phyloP scores from a whole-genome alignment of 2,329 filamentous ascomycete genomes.

The Penicillium vulpinum region DNA sequence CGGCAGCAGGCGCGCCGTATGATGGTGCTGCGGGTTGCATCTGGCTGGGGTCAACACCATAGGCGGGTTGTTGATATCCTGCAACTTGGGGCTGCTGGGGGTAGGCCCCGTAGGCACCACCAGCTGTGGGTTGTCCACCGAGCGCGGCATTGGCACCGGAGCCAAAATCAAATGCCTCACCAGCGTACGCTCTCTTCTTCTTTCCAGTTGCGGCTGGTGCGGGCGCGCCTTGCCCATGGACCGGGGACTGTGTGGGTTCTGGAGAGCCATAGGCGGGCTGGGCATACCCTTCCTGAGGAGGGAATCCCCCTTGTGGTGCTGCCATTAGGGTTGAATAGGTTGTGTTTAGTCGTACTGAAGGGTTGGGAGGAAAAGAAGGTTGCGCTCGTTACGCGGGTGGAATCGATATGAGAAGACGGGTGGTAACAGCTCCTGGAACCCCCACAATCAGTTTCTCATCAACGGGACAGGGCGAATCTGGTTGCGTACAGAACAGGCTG shows the following conservation, averaged over 20 bases:
- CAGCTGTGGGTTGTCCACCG: constrained; percentile 51
- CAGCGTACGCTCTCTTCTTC: constrained; percentile 94
- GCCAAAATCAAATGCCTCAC: constrained; percentile 90
- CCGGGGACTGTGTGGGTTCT: constrained; percentile 38
- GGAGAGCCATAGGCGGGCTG: constrained; percentile 44
- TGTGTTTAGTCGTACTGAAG: constrained; percentile 2
- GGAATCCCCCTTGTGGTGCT: constrained; percentile 54
- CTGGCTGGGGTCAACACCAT: constrained; percentile 47
- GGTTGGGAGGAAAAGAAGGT: constrained; percentile 2
- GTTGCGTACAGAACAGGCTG: constrained; percentile 1
- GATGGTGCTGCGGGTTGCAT: constrained; percentile 64
- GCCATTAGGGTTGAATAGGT: constrained; percentile 44
- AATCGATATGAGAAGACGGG: constrained; percentile 18
- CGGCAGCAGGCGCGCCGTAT: constrained; percentile 59
- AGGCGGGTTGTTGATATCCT: constrained; percentile 45
- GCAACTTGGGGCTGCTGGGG: constrained; percentile 53
- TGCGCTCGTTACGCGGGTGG: constrained; percentile 11
- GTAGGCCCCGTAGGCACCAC: constrained; percentile 64
- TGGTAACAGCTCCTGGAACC: constrained; percentile 28
- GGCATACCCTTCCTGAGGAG: constrained; percentile 52
- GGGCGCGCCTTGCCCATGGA: constrained; percentile 32
- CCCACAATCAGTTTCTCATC: constrained; percentile 25
- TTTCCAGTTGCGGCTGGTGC: constrained; percentile 37
- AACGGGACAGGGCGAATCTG: background rate
- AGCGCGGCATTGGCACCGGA: constrained; percentile 76